phyloP scores from a whole-genome alignment of 345 rosid genomes.

The Arabis hirsuta region DNA sequence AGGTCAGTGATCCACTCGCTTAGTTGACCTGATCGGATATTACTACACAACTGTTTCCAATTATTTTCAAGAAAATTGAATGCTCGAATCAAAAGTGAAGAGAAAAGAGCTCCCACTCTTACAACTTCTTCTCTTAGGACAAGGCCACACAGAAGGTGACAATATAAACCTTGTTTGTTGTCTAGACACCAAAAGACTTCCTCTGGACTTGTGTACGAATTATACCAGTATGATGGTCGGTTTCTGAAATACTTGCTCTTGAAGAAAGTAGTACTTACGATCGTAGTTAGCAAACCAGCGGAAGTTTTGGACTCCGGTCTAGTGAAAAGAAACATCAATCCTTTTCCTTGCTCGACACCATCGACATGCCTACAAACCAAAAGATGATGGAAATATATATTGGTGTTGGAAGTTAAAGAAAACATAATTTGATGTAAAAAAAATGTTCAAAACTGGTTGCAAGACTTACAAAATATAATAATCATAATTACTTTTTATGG shows the following conservation, averaged over 20 bases:
- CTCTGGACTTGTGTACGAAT: conserved; percentile 53
- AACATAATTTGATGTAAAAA: too few species aligned
- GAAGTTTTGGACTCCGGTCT: background rate
- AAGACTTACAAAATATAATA: too few species aligned
- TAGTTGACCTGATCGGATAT: conserved; percentile 52
- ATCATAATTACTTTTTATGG: too few species aligned
- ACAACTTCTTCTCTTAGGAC: conserved; percentile 55
- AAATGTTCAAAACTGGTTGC: too few species aligned
- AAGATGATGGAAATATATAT: too few species aligned
- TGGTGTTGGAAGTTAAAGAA: too few species aligned
- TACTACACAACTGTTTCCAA: conserved; percentile 56
- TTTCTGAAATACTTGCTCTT: conserved; percentile 54
- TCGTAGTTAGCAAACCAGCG: background rate
- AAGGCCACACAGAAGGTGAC: conserved; percentile 63
- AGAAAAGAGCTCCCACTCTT: conserved; percentile 57
- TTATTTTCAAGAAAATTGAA: conserved; percentile 60
- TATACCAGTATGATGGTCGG: conserved; percentile 46
- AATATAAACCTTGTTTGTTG: conserved; percentile 65
- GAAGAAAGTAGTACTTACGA: conserved; percentile 9
- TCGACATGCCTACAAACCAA: too few species aligned
- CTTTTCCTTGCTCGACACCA: too few species aligned
- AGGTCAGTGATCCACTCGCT: conserved; percentile 64
- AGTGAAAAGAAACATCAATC: too few species aligned
- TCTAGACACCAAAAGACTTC: conserved; percentile 61
- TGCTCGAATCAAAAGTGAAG: conserved; percentile 56